Percentiles rank a stretch among this genome's conserved stretches.
These are phyloP conservation scores for Cicer yamashitae DNA, from an alignment of 306 rosid genomes.

Conservation along the genomic window DNA sequence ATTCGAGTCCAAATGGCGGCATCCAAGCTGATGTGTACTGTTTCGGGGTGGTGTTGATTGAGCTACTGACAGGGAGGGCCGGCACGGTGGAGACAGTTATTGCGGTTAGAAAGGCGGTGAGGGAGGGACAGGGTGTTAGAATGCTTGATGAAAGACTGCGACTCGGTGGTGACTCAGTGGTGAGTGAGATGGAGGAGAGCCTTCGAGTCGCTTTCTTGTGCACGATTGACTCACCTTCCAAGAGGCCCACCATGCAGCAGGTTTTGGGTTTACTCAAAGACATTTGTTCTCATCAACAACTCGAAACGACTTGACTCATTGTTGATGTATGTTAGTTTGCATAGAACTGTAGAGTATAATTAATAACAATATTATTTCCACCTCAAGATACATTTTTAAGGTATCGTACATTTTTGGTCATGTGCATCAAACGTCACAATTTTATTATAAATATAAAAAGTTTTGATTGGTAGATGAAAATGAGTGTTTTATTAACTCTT, in stretches of 20 bases:
- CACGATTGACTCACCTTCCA: slow-evolving; percentile 67
- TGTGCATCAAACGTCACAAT: no score
- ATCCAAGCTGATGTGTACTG: slow-evolving; percentile 73
- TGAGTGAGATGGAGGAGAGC: slow-evolving; percentile 70
- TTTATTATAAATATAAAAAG: no score
- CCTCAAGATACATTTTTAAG: no score
- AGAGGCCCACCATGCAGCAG: slow-evolving; percentile 86
- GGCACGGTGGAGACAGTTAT: slow-evolving; percentile 69
- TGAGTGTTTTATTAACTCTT: background rate
- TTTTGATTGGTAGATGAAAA: background rate
- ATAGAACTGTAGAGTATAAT: no score
- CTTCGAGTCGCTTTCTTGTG: slow-evolving; percentile 81
- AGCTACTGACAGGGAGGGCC: slow-evolving; percentile 66
- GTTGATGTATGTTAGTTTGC: background rate
- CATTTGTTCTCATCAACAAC: slow-evolving; percentile 52
- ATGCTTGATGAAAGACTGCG: slow-evolving; percentile 64
- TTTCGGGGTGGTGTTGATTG: slow-evolving; percentile 77
- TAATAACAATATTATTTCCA: no score
- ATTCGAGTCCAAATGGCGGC: slow-evolving; percentile 22
- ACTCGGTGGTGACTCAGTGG: slow-evolving; percentile 51
- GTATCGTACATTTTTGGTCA: no score
- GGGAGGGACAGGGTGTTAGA: slow-evolving; percentile 54
- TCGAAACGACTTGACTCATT: slow-evolving; percentile 38
- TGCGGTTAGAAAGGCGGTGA: slow-evolving; percentile 64
- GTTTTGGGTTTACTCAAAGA: slow-evolving; percentile 83